Evolutionary conservation across 164 flowering plant species (phyloP).

Genomic region (Umbilicus rupestris): DNA sequence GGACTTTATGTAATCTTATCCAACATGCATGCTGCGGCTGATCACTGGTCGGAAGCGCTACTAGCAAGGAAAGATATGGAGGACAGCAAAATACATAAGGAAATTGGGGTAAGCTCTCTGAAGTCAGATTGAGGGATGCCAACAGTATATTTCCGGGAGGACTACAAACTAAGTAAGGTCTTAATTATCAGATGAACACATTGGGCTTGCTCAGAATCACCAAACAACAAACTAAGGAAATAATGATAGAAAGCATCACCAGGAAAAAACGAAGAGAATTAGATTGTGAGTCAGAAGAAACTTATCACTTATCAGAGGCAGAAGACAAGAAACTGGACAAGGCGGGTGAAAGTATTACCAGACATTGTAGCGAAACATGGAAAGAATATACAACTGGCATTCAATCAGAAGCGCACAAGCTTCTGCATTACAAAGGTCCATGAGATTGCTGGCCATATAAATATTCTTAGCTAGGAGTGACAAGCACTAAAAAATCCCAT

Average conservation of each 20-base stretch:
- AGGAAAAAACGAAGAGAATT: neutral
- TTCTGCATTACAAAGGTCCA: no score
- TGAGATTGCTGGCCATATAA: no score
- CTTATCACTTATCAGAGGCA: no score
- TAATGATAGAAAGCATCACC: neutral
- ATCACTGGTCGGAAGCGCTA: constrained; percentile 31
- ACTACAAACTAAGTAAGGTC: neutral
- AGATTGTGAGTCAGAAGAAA: no score
- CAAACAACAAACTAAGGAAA: neutral
- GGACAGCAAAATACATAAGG: constrained; percentile 21
- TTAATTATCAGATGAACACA: neutral
- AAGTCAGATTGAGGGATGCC: neutral
- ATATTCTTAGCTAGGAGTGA: no score
- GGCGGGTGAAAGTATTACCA: no score
- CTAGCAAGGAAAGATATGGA: constrained; percentile 29
- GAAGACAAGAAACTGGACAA: no score
- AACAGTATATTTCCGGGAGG: neutral
- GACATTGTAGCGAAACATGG: no score
- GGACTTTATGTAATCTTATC: constrained; percentile 36
- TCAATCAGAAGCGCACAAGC: no score
- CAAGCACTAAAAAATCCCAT: no score
- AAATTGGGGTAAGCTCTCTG: constrained; percentile 21
- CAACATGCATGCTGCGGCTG: constrained; percentile 34
- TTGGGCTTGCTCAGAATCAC: neutral
- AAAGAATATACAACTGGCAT: no score